These are phyloP conservation scores for Leccinellum rugosiceps DNA, from an alignment of 768 basidiomycete species.

Conservation along the genomic window DNA sequence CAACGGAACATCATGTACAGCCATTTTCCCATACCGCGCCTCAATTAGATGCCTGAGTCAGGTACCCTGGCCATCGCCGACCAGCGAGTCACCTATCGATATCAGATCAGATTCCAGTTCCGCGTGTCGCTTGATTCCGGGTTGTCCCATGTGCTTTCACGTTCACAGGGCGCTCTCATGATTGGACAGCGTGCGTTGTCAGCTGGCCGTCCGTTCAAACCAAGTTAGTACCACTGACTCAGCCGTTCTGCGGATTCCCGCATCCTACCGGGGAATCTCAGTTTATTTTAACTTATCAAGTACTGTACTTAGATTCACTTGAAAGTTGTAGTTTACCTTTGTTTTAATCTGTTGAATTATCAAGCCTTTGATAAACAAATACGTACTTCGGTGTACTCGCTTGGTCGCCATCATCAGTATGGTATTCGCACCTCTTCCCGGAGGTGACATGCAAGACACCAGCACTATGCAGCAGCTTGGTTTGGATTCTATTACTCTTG, in stretches of 20 bases:
- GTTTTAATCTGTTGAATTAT: constrained; percentile 24
- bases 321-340: constrained; percentile 12
- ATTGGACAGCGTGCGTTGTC: constrained; percentile 5
- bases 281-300: too few relatives aligned
- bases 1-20: constrained; percentile 1
- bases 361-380: constrained; percentile 27
- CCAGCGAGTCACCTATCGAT: constrained; percentile 15
- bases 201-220: background rate
- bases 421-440: constrained; percentile 33
- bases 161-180: constrained; percentile 1
- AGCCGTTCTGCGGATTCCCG: constrained; percentile 4
- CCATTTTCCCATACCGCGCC: constrained; percentile 9
- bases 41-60: constrained; percentile 16
- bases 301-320: background rate
- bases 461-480: constrained; percentile 38
- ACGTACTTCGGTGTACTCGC: background rate
- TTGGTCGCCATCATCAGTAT: constrained; percentile 22
- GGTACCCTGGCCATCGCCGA: constrained; percentile 27
- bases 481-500: constrained; percentile 74
- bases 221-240: constrained; percentile 13
- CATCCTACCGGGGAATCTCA: background rate
- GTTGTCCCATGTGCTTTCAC: background rate
- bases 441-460: constrained; percentile 31
- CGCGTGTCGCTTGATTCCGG: background rate
- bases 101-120: constrained; percentile 1